phyloP scores from a whole-genome alignment of 257 asterid genomes.

The Plantago major region DNA sequence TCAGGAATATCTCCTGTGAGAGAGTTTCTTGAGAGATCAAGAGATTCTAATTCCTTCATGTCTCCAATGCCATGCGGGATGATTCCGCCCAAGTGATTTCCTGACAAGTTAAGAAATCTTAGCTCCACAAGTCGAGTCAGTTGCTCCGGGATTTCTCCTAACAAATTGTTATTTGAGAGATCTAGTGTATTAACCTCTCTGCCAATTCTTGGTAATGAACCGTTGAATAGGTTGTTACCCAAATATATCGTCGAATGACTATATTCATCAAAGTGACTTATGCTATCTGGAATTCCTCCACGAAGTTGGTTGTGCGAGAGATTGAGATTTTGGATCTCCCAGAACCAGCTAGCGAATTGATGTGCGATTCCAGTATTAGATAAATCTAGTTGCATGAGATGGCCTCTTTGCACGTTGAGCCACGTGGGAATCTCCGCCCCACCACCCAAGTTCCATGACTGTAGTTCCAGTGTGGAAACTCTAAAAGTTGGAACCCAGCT shows the following conservation, averaged over 20 bases:
- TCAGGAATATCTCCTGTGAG: constrained; percentile 30
- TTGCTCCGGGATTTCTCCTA: constrained; percentile 30
- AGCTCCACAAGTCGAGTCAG: constrained; percentile 25
- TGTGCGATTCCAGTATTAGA: constrained; percentile 24
- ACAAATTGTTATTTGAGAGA: constrained; percentile 27
- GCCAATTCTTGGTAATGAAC: constrained; percentile 27
- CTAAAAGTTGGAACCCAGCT: constrained; percentile 30
- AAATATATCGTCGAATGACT: background rate
- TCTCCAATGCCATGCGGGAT: constrained; percentile 25
- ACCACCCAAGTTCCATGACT: constrained; percentile 23
- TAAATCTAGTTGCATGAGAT: background rate
- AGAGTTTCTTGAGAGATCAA: constrained; percentile 32
- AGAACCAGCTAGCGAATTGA: constrained; percentile 31
- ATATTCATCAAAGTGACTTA: background rate
- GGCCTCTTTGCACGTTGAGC: constrained; percentile 20
- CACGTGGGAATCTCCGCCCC: constrained; percentile 24
- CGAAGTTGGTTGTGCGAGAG: constrained; percentile 29
- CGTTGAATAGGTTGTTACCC: constrained; percentile 29
- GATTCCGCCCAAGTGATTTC: constrained; percentile 21
- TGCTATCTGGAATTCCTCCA: constrained; percentile 21
- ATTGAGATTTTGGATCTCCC: constrained; percentile 9
- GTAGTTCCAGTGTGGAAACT: background rate
- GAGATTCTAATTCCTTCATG: constrained; percentile 28
- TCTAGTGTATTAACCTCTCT: constrained; percentile 4
- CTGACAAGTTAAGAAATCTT: constrained; percentile 26